Conservation (phyloP, 192 early-diverging fungal species). For the Rhizoclosmatium globosum region DNA sequence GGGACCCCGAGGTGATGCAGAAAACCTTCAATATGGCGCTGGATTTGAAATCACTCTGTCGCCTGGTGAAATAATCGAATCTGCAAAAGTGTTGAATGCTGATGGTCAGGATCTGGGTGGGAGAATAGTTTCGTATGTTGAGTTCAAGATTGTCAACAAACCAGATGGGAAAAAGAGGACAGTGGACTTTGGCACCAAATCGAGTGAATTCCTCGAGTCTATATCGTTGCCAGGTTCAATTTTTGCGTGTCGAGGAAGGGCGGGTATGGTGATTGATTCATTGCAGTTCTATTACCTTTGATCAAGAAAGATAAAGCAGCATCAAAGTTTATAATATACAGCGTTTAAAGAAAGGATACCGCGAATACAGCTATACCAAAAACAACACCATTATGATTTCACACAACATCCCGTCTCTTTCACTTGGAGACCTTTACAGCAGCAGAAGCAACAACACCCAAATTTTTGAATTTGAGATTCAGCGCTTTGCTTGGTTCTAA, state of each 20-base stretch:
- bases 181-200: constrained; percentile 2
- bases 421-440: not conserved
- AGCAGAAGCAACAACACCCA: constrained; percentile 1
- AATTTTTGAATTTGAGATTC: constrained; percentile 33
- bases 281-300: constrained; percentile 17
- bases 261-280: constrained; percentile 17
- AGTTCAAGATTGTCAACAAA: not conserved
- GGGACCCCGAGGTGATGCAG: not conserved
- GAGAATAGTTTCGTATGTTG: not conserved
- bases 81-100: constrained; percentile 6
- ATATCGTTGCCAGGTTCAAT: constrained; percentile 3
- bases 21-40: not conserved
- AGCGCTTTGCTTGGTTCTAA: not conserved
- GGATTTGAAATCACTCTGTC: not conserved
- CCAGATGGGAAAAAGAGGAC: not conserved
- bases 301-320: not conserved
- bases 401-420: not conserved
- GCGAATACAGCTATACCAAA: no score
- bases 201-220: not conserved
- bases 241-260: constrained; percentile 1
- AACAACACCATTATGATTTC: no score
- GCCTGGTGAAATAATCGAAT: not conserved
- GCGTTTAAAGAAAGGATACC: not conserved
- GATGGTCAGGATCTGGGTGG: not conserved
- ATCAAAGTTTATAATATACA: not conserved